A percentile compares a stretch with the other conserved stretches of the same genome.
Evolutionary conservation across 345 rosid genomes (phyloP).

Genomic region (Reutealis trisperma): DNA sequence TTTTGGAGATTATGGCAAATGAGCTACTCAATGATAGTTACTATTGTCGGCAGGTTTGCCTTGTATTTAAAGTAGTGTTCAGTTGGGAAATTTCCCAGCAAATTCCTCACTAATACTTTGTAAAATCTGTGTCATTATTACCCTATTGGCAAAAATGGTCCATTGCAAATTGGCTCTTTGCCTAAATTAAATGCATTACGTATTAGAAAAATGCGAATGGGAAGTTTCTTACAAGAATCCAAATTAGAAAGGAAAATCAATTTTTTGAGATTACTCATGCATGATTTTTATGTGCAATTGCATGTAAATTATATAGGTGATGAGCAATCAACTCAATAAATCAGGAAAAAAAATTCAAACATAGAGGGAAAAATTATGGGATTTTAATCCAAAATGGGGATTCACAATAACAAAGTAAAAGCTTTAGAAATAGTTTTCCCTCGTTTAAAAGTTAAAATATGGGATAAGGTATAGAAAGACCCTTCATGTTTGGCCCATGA

Average conservation of each 20-base stretch:
- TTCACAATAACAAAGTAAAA: neutral
- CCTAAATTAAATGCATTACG: neutral
- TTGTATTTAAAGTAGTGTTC: slow-evolving; percentile 3
- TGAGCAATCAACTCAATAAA: neutral
- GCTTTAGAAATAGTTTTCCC: neutral
- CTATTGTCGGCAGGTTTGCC: neutral
- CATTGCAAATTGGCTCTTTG: neutral
- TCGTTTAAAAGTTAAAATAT: neutral
- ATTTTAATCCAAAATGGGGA: neutral
- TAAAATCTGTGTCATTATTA: neutral
- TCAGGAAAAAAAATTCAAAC: neutral
- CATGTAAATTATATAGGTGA: neutral
- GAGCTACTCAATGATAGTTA: neutral
- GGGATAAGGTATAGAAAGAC: too few species aligned
- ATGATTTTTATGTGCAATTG: neutral
- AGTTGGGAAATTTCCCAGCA: slow-evolving; percentile 12
- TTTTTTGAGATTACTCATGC: neutral
- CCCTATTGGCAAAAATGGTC: neutral
- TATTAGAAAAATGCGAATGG: neutral
- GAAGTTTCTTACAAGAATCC: slow-evolving; percentile 21
- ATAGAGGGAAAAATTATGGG: neutral
- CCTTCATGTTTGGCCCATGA: too few species aligned
- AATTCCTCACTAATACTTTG: neutral
- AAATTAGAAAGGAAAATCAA: neutral
- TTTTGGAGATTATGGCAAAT: neutral